phyloP scores from a whole-genome alignment of 2,329 filamentous ascomycete species.

The Penicillium griseofulvum region DNA sequence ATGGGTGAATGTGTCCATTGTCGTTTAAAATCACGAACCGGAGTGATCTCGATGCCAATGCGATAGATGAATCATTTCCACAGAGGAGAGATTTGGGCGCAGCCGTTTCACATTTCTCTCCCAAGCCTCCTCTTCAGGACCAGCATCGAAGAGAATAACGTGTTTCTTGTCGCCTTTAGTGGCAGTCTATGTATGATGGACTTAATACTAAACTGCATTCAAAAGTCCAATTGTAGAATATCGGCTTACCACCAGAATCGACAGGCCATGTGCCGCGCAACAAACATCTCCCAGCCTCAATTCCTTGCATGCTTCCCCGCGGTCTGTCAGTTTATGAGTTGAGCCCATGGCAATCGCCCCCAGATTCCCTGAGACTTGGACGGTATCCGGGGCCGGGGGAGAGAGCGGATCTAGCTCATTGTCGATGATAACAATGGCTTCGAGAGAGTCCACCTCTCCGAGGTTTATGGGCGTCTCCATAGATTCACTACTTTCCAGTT shows the following conservation, averaged over 20 bases:
- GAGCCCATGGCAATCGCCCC: constrained; percentile 42
- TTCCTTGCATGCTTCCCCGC: constrained; percentile 47
- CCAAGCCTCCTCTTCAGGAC: constrained; percentile 53
- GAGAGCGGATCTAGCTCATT: constrained; percentile 57
- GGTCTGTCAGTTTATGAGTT: constrained; percentile 31
- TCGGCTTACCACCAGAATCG: constrained; percentile 49
- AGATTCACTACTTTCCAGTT: background rate
- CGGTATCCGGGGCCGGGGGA: constrained; percentile 43
- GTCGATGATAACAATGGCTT: constrained; percentile 53
- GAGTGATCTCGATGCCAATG: constrained; percentile 59
- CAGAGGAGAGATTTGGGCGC: constrained; percentile 40
- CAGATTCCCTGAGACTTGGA: constrained; percentile 46
- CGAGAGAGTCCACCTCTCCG: constrained; percentile 47
- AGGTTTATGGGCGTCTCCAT: constrained; percentile 20
- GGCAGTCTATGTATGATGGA: constrained; percentile 41
- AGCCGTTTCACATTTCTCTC: constrained; percentile 50
- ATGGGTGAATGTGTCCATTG: background rate
- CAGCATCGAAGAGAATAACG: constrained; percentile 54
- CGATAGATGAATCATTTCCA: constrained; percentile 52
- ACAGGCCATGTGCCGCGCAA: constrained; percentile 56
- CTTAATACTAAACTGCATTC: background rate
- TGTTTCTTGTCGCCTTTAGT: constrained; percentile 46
- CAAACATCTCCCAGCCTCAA: constrained; percentile 52
- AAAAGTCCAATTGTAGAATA: background rate
- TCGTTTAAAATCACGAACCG: constrained; percentile 29